Base-by-base conservation (phyloP, 1,284 basidiomycete species). In the Cryptococcus neoformans region DNA sequence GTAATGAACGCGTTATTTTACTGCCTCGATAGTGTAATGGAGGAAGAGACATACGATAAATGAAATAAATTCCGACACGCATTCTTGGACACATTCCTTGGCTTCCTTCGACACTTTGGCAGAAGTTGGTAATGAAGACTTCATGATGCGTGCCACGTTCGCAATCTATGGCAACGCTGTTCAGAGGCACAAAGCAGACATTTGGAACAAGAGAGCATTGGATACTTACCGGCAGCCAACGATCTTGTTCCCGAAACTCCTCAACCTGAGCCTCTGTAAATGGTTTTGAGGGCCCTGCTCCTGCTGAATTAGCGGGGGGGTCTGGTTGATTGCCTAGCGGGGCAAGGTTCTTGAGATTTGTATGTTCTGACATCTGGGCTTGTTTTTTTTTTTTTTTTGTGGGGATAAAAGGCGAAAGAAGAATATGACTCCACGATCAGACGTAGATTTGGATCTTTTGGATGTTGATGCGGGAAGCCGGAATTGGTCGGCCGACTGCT, bases 71-170 rank as follows among this genome's bases (percentile, higher is more conserved):
- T 97, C 94, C 44, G 89, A 92, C 51, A 95, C 91, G 78, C 92
- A 95, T 77, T 95, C 92, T 77, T 96, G 93, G 48, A 96, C 90
- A 76, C 89, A 92, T 78, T 96, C 92, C 75, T 97, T 97, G 28
- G 93, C 91, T 78, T 96, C 93, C 75, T 95, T 95, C 3, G 92
- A 90, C 66, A 97, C 94, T 79, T 97, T 97, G 17, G 92, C 91
- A n/a, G 89, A 90, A 1, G 86, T 81, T 0, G 93, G 93, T 2
- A 97, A 85, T 2, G 89, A 83, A 39, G 85, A 81, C 73, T 96
- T 96, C 93, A 97, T 97, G 68, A 97, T 93, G 4, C 93, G 84
- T 14, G 91, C 87, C 11, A 97, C 92, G 74, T 97, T 97, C 51
- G 93, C 93, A 62, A 97, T 96, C 91, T 93, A 56, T 36, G 4